A percentile compares a stretch with the other conserved stretches of the same genome.
phyloP scores from a whole-genome alignment of 257 asterid species.

The Solanum appendiculatum region DNA sequence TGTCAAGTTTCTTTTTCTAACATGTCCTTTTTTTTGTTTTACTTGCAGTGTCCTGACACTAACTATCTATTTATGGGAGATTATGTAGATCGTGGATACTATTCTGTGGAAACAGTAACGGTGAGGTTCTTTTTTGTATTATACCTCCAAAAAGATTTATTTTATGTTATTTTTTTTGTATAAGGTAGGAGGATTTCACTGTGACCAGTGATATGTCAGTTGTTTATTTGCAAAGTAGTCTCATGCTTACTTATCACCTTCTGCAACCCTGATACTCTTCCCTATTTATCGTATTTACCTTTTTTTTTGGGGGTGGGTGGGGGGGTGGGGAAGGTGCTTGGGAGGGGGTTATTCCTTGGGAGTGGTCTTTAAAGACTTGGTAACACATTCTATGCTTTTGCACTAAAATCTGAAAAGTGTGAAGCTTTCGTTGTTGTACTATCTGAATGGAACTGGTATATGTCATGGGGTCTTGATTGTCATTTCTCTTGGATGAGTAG shows the following conservation, averaged over 20 bases:
- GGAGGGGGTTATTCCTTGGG: background rate
- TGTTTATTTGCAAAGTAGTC: background rate
- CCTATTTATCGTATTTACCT: background rate
- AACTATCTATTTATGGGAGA: conserved; percentile 91
- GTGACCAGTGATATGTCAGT: background rate
- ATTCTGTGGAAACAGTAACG: conserved; percentile 77
- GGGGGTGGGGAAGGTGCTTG: background rate
- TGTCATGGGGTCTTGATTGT: background rate
- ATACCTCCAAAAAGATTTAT: background rate
- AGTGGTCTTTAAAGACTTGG: background rate
- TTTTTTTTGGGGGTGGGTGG: background rate
- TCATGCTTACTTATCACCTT: background rate
- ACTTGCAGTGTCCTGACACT: conserved; percentile 72
- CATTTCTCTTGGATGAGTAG: background rate
- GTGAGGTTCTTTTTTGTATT: conserved; percentile 24
- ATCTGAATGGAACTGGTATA: background rate
- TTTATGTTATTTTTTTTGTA: background rate
- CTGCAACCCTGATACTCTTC: background rate
- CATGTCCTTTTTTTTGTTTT: conserved; percentile 5
- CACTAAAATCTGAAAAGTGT: background rate
- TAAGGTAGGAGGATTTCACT: background rate
- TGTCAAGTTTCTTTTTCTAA: background rate
- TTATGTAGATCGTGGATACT: conserved; percentile 83
- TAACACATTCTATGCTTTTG: background rate
- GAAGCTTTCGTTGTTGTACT: background rate